These are phyloP conservation scores for Pulveroboletus frians DNA, from an alignment of 768 basidiomycete species.

Conservation along the genomic window DNA sequence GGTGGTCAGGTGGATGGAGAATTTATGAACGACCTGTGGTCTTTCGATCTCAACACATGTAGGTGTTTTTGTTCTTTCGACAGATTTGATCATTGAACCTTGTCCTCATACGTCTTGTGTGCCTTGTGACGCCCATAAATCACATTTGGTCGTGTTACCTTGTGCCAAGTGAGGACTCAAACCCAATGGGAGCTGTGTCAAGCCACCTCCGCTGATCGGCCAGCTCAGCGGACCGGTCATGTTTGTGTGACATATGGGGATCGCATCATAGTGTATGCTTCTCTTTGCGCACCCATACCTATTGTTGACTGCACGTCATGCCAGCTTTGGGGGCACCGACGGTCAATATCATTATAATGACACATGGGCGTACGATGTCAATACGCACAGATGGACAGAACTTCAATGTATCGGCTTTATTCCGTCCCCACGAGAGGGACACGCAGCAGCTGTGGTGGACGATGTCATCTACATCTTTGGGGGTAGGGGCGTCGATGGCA, in stretches of 20 bases:
- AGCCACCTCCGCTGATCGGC: constrained; percentile 52
- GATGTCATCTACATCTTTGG: constrained; percentile 98
- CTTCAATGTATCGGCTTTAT: constrained; percentile 95
- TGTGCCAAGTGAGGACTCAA: constrained; percentile 59
- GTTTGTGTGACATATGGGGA: constrained; percentile 79
- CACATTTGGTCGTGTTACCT: constrained; percentile 1
- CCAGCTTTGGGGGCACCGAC: constrained; percentile 94
- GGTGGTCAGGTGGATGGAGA: constrained; percentile 95
- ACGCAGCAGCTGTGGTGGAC: constrained; percentile 93
- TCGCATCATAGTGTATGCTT: constrained; percentile 73
- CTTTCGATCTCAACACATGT: constrained; percentile 94
- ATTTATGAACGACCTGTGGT: constrained; percentile 94
- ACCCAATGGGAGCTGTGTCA: constrained; percentile 81
- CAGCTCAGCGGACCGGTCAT: constrained; percentile 89
- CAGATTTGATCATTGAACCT: not conserved
- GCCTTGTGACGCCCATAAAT: not conserved
- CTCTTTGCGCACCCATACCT: constrained; percentile 13
- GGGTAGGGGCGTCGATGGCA: constrained; percentile 93
- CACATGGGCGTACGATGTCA: constrained; percentile 90
- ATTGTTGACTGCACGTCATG: constrained; percentile 12
- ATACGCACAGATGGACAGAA: constrained; percentile 81
- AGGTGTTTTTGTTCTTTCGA: constrained; percentile 29
- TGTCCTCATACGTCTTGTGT: not conserved
- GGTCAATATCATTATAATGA: constrained; percentile 99
- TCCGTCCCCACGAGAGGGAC: constrained; percentile 91